Conservation (phyloP, 2,329 filamentous ascomycete species). For the Colletotrichum tropicicola region DNA sequence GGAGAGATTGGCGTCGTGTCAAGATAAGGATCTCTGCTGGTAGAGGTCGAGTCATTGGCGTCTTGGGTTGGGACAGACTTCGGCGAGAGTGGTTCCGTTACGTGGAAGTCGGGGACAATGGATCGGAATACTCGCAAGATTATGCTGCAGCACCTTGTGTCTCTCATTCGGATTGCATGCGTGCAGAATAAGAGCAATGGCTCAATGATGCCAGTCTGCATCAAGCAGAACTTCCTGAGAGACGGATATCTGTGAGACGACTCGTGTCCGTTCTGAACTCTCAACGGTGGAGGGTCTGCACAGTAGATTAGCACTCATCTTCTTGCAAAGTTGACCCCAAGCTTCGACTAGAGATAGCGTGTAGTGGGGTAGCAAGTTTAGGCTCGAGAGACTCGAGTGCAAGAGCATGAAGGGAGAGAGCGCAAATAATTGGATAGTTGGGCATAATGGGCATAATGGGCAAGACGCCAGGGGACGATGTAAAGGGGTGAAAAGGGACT, state of each 20-base stretch:
- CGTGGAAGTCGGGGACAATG: conserved; percentile 80
- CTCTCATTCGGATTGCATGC: conserved; percentile 88
- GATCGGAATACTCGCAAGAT: conserved; percentile 88
- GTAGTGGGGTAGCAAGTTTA: no score
- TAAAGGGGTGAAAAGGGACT: conserved; percentile 36
- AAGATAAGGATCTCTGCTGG: conserved; percentile 29
- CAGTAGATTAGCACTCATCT: background rate
- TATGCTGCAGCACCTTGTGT: conserved; percentile 86
- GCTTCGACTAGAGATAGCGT: background rate
- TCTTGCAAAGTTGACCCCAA: background rate
- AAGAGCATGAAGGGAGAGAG: no score
- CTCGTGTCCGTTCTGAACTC: conserved; percentile 38
- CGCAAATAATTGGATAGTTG: no score
- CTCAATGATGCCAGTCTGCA: conserved; percentile 80
- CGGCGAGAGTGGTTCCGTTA: conserved; percentile 36
- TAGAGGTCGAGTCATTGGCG: conserved; percentile 30
- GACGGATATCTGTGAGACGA: conserved; percentile 57
- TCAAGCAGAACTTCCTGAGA: conserved; percentile 85
- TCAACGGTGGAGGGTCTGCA: conserved; percentile 42
- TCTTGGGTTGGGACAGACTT: conserved; percentile 39
- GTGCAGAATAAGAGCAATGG: conserved; percentile 92
- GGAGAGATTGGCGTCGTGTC: conserved; percentile 58
- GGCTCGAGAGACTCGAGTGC: no score
- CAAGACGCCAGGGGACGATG: background rate
- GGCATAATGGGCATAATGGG: background rate